phyloP scores from a whole-genome alignment of 2,329 filamentous ascomycete genomes.

The Ophiostoma perfectum region DNA sequence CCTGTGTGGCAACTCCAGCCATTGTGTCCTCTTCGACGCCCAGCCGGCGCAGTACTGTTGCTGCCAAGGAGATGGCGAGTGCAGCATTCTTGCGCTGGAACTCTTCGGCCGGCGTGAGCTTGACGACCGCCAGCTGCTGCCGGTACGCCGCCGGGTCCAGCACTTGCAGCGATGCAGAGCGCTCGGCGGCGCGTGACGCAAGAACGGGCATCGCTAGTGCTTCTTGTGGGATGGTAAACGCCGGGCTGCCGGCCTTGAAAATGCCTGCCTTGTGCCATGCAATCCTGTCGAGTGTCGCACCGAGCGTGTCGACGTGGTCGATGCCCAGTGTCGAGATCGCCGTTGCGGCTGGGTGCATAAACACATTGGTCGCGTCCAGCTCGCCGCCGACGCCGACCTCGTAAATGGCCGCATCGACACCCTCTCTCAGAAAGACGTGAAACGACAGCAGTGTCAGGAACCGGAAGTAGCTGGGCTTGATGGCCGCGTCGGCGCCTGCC shows the following conservation, averaged over 20 bases:
- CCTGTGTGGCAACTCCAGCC: neutral
- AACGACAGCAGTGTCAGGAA: constrained; percentile 62
- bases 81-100: constrained; percentile 30
- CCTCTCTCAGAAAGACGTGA: constrained; percentile 60
- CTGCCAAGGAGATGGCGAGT: constrained; percentile 35
- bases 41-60: constrained; percentile 42
- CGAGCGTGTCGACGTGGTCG: constrained; percentile 60
- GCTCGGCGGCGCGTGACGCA: constrained; percentile 47
- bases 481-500: constrained; percentile 32
- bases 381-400: constrained; percentile 65
- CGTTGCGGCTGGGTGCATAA: constrained; percentile 50
- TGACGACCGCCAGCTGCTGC: constrained; percentile 20
- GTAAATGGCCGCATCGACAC: constrained; percentile 57
- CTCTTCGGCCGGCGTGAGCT: constrained; percentile 23
- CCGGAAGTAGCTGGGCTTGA: constrained; percentile 54
- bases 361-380: constrained; percentile 63
- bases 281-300: constrained; percentile 58
- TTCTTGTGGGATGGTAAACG: constrained; percentile 51
- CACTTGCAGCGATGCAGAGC: constrained; percentile 31
- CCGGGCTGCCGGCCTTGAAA: constrained; percentile 55
- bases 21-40: constrained; percentile 37
- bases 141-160: constrained; percentile 24
- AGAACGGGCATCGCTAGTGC: constrained; percentile 43
- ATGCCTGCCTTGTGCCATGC: constrained; percentile 71
- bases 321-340: constrained; percentile 63